Evolutionary conservation across 75 land plant species (phyloP), one percentile per base, ranked within the genome.

Genomic region (Larix kaempferi): DNA sequence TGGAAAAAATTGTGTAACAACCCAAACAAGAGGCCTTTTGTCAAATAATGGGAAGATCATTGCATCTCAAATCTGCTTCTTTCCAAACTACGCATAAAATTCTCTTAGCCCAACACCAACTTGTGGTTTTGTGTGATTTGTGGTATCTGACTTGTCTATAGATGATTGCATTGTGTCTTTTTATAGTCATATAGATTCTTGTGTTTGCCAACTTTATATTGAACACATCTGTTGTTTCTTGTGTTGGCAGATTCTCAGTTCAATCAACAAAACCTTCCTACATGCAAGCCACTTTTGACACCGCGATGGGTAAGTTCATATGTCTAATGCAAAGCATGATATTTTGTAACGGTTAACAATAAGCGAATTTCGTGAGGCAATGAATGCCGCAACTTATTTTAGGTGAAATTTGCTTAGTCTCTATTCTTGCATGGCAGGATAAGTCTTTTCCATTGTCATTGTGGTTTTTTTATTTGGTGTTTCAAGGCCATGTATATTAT

Each of bases 251-350:
- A 84, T 80, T 91, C 91, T 11, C 86, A 37, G 80, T 94, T 94
- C 80, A 92, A 94, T 33, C 98, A 94, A 66, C 98, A 94, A 73
- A 91, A 89, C 71, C 91, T 94, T 76, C 95, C 95, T 22, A 91
- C 98, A 62, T 94, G 95, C 84, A 94, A 92, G 84, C 98, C 98
- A 13, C 84, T 94, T 71, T 84, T 92, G 22, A 94, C 98, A 26
- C 98, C 98, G 21, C 64, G 81, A 84, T 94, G 98, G 98, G 98
- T 94, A 77, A 76, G 82, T 41, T 64, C 29, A 16, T 27, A 25
- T 35, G 54, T 59, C 25, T 44, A 25, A 49, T 33, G 5, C 52
- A 67, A 22, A 63, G 21, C 8, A 26, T 15, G 21, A 21, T 8
- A 69, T 21, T 19, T 6, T 12, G 25, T 16, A 74, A 5, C 23